Evolutionary conservation across 1,284 basidiomycete genomes (phyloP), one percentile per base, ranked within the genome.

Genomic region (Leccinum subrobustum): DNA sequence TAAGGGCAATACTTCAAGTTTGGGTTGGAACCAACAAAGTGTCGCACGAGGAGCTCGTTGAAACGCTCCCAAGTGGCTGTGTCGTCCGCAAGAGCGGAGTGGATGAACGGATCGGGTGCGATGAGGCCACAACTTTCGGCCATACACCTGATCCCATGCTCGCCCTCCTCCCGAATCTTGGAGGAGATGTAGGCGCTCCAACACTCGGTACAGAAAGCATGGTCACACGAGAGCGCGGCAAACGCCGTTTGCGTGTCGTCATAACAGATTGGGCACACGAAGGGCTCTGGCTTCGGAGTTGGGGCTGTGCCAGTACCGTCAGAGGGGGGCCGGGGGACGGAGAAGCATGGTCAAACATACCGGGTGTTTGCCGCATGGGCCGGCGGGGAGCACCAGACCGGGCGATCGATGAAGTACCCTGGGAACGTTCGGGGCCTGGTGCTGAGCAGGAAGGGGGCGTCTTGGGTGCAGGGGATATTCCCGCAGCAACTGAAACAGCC

Each of bases 1-100:
- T 89, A 89, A 3, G 96, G 96, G 74, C 96, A 99, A 83, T 93
- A 99, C 73, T 95, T 91, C 68, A 98, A 82, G 59, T 85, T 87
- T 33, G 84, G 79, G 74, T 91, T 91, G 74, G 93, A 93, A 33
- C 87, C 87, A 14, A 99, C 97, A 75, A 92, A 98, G 72, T 96
- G 88, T 51, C 95, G 88, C 58, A 95, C 89, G 56, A 97, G 82
- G 47, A 99, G 83, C 68, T 93, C 91, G 64, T 91, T 87, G 79
- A 95, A 96, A 31, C 94, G 90, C 55, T 69, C 70, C 80, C 81
- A 84, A 3, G 81, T 81, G 59, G 75, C 73, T 12, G 62, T 62
- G 62, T 84, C 83, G 47, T 80, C 79, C 47, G 79, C 78, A 12
- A 73, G 64, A 52, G 61, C 60, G 33, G 60, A 65, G 65, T 47